Evolutionary conservation across 2,329 filamentous ascomycete genomes (phyloP), one percentile per base, ranked within the genome.

Genomic region (Venturia effusa): DNA sequence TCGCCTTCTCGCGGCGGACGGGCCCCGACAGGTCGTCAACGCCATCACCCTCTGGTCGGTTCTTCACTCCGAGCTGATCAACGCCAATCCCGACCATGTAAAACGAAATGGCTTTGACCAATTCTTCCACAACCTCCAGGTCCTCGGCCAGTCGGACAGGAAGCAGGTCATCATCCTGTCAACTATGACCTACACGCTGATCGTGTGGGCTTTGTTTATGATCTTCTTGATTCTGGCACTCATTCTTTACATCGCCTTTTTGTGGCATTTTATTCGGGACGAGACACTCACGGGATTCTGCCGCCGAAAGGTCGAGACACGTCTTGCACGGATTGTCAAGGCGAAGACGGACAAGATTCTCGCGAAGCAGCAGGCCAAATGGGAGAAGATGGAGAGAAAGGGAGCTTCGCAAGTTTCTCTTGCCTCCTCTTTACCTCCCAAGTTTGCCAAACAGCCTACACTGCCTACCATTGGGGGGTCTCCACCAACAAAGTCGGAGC

Each of bases 231-330:
- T 93, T n/a, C 72, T 89, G 11, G 91, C 90, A 0, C 78, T 86
- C 27, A 70, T 95, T 1, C 86, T 96, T 66, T 97, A 96, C 75
- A 75, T 96, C 43, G 84, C 90, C 70, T 99, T 96, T 74, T 82
- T 99, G 6, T 96, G 89, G 84, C 89, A 94, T 75, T 94, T 93
- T 76, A 93, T 99, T 66, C 80, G 85, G 13, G 92, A 97, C 71
- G 90, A 91, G 6, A 87, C 89, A 8, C 81, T 99, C 37, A 85
- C 85, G 5, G 86, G 87, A 32, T 99, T 96, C 77, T 97, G 94
- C 73, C 88, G 90, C 66, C 88, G 92, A 57, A 97, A 97, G 78
- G 88, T 96, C 73, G 95, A 96, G 76, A 87, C 85, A 70, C 83
- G 92, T 68, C 81, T 99, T 68, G 88, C 88, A 71, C 86, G 86